Base-by-base conservation (phyloP, 2,329 filamentous ascomycete species). In the Cladophialophora chaetospira region DNA sequence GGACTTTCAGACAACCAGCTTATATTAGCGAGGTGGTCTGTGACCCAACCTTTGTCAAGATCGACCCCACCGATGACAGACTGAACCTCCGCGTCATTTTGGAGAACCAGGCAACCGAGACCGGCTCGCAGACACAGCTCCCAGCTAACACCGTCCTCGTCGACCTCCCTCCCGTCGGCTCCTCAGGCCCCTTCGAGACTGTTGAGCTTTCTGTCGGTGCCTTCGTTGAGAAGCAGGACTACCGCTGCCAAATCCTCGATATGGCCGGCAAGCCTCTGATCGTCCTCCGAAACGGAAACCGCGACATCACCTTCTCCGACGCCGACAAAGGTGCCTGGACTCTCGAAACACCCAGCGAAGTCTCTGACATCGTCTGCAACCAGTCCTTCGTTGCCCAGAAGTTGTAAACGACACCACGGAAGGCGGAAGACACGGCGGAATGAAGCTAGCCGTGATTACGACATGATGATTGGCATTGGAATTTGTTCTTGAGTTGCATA, bases 291-390 rank as follows among this genome's bases (percentile, higher is more conserved):
- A 58, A 58, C 33, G 50, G 13, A n/a, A 60, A 61, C 46, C 36
- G 47, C 15, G 61, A 63, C 40, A 60, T 55, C 44, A 63, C 62
- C 52, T 64, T 64, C 40, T 48, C 21, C 31, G 61, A 64, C 44
- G 58, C 42, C 35, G 47, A 47, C 43, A 64, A 64, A 44, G 62
- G 62, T 26, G 36, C 36, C 6, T 64, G 62, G 62, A 61, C 53
- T 15, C 46, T 64, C 64, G 6, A 68, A 67, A 49, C 69, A 68
- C 1, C 70, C 73, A 56, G 72, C 48, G 68, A 68, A 38, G 72
- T 72, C 31, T 65, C 71, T 49, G 70, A 72, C 51, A 71, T 72
- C 23, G 69, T 70, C 29, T 61, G 58, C 33, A 48, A 61, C 21
- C 58, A 54, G 42, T 51, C 55, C 50, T 61, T 61, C 21, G 58